Conservation (phyloP, 106 monocot genomes). For the Chionographis japonica region DNA sequence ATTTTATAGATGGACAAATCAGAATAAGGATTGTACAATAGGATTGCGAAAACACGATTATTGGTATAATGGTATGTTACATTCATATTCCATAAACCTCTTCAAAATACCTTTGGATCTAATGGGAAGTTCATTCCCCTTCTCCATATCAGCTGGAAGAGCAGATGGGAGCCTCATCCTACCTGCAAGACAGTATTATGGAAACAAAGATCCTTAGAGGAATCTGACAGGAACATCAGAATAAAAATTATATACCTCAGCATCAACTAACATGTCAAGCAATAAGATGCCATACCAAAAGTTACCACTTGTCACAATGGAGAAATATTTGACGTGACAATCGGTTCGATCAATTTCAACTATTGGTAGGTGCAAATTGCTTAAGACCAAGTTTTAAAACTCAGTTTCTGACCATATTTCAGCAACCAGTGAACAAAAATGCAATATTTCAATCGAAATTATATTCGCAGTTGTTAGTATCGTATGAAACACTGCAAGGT, state of each 20-base stretch:
- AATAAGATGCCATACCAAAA: too few species aligned
- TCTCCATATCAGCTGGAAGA: neutral
- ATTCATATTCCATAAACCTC: neutral
- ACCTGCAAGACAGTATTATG: slow-evolving; percentile 7
- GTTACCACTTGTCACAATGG: too few species aligned
- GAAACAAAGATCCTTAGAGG: slow-evolving; percentile 5
- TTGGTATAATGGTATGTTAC: too few species aligned
- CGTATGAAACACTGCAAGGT: too few species aligned
- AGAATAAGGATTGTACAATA: neutral
- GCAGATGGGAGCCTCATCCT: slow-evolving; percentile 8
- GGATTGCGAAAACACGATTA: neutral
- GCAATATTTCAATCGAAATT: too few species aligned
- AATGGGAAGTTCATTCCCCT: slow-evolving; percentile 5
- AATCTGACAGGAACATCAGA: neutral
- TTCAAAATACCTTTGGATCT: slow-evolving; percentile 23
- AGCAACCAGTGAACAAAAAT: too few species aligned
- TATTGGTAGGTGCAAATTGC: too few species aligned
- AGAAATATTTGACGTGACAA: too few species aligned
- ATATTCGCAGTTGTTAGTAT: too few species aligned
- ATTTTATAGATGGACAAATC: neutral
- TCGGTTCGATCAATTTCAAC: too few species aligned
- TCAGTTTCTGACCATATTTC: too few species aligned
- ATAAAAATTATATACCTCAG: neutral
- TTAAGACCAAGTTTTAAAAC: too few species aligned
- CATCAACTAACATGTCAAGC: neutral